Base-by-base conservation (phyloP, 208 protist genomes). In the Acanthamoeba sp. region DNA sequence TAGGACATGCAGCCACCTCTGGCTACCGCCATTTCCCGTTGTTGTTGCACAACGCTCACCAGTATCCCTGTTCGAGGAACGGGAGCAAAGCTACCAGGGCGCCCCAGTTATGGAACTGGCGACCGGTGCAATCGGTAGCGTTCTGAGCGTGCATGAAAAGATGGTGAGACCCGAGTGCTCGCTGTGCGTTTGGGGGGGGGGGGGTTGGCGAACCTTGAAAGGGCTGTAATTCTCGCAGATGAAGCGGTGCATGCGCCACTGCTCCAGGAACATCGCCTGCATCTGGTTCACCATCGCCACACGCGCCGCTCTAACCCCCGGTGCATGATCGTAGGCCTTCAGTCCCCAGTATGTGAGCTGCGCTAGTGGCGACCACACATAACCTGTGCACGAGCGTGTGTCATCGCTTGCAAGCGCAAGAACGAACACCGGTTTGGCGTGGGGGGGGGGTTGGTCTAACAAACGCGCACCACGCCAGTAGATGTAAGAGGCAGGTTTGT, bases 401-500 rank as follows among this genome's bases (percentile, higher is more conserved):
- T 48, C 6, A 48, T 3, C 10, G 45, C 6, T 3, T 10, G 45
- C n/a, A n/a, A n/a, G n/a, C n/a, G 6, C 48, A 55, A 20, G 48
- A 55, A 10, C 5, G 29, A 24, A 29, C n/a, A n/a, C n/a, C n/a
- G n/a, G n/a, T n/a, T n/a, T n/a, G n/a, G n/a, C n/a, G n/a, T n/a
- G n/a, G n/a, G n/a, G n/a, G n/a, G n/a, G n/a, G n/a, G n/a, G n/a
- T n/a, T n/a, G n/a, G n/a, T n/a, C n/a, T n/a, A n/a, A n/a, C n/a
- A n/a, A n/a, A n/a, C n/a, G n/a, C n/a, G n/a, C n/a, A 82, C 73
- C 73, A 9, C 73, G 73, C 73, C 73, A 82, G 73, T 82, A 82
- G 20, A 52, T 50, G 38, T 22, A 82, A 7, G 73, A 82, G 1
- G 10, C 22, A 1, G 73, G 73, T 2, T 29, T 18, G 18, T 32